phyloP scores from a whole-genome alignment of 257 asterid genomes.

The Lycium ferocissimum region DNA sequence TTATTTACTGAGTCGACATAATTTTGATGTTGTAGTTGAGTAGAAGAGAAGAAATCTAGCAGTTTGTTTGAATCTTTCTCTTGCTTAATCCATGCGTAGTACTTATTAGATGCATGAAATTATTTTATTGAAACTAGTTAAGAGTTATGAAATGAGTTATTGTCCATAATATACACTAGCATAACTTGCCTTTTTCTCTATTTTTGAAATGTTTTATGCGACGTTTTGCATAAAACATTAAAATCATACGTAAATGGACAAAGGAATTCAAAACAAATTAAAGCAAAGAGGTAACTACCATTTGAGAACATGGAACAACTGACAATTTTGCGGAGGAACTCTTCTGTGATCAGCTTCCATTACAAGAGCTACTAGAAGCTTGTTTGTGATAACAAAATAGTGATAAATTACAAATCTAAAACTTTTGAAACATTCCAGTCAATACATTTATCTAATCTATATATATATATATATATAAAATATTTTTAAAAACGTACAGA shows the following conservation, averaged over 20 bases:
- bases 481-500: too few species aligned
- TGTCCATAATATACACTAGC: too few species aligned
- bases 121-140: not conserved
- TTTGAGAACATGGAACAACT: not conserved
- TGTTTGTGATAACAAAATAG: too few species aligned
- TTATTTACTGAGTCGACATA: not conserved
- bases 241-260: not conserved
- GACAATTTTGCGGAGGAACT: slow-evolving; percentile 36
- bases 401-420: too few species aligned
- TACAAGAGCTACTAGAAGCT: too few species aligned
- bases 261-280: not conserved
- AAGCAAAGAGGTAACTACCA: not conserved
- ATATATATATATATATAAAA: too few species aligned
- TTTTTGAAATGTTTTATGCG: too few species aligned
- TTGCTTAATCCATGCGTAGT: not conserved
- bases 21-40: not conserved
- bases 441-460: too few species aligned
- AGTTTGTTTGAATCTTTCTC: slow-evolving; percentile 18
- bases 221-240: not conserved
- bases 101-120: not conserved
- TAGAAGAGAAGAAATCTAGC: not conserved
- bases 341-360: slow-evolving; percentile 66
- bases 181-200: too few species aligned
- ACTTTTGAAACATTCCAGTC: too few species aligned
- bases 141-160: not conserved